These are phyloP conservation scores for Artemisia tridentata DNA, from an alignment of 129 eudicot species.

Conservation along the genomic window DNA sequence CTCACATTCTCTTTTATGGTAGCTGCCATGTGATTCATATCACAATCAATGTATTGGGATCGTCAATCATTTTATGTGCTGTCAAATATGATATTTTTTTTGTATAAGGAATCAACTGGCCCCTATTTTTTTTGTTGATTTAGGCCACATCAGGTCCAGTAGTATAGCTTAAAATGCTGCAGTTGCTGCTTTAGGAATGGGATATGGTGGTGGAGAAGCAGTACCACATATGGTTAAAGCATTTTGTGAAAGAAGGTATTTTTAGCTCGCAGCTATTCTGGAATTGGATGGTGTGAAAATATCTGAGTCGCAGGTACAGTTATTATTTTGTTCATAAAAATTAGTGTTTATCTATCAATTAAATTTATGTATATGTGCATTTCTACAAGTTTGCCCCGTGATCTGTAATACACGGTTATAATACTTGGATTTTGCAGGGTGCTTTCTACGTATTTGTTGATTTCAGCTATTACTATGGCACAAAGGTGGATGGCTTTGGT, in stretches of 20 bases:
- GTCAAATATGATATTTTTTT: no score
- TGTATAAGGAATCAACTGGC: no score
- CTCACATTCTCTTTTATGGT: no score
- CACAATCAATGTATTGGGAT: conserved; percentile 19
- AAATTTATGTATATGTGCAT: not conserved
- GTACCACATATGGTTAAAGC: conserved; percentile 87
- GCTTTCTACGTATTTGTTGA: conserved; percentile 94
- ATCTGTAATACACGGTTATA: conserved; percentile 10
- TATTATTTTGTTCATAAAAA: conserved; percentile 1
- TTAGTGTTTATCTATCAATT: not conserved
- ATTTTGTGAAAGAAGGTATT: conserved; percentile 73
- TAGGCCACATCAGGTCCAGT: no score
- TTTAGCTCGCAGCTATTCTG: conserved; percentile 57
- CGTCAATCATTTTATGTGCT: no score
- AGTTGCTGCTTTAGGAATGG: conserved; percentile 92
- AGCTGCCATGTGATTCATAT: no score
- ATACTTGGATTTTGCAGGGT: conserved; percentile 51
- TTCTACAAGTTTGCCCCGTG: not conserved
- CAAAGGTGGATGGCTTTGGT: conserved; percentile 77
- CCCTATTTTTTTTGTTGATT: no score
- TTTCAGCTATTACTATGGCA: conserved; percentile 84
- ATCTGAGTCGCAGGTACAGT: conserved; percentile 80
- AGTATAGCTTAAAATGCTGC: conserved; percentile 88
- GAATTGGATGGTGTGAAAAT: conserved; percentile 80
- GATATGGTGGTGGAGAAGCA: conserved; percentile 87